Evolutionary conservation across 2,329 filamentous ascomycete species (phyloP), one percentile per base, ranked within the genome.

Genomic region (Alternaria sp.): DNA sequence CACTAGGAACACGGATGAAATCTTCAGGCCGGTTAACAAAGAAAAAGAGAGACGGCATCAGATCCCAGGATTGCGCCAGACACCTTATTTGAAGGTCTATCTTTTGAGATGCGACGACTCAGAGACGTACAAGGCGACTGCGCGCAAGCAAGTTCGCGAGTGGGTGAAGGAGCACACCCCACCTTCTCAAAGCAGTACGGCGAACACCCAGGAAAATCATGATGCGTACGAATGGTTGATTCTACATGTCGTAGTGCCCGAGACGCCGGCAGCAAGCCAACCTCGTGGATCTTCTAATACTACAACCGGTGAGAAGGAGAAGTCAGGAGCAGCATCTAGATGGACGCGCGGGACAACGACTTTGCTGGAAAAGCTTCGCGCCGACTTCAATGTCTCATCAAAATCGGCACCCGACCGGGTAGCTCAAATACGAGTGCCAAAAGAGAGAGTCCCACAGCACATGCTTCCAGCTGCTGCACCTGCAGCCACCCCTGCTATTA

Each of bases 201-300:
- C 82, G 19, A 92, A 85, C 73, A 90, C 88, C 19, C 90, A 93
- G 74, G 95, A 97, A 75, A 96, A 96, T 66, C 96, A 99, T 75
- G 95, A 99, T 82, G 95, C 96, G 0, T 97, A 91, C 71, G 96
- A 99, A 80, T 98, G 94, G 92, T 84, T 99, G 68, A 92, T 99
- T 58, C 77, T 99, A 21, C 96, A 99, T 78, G 92, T 99, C 25
- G 92, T 97, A 12, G 85, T 97, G 17, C 94, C 95, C 13, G 94
- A 97, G 67, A 95, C 93, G 0, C 85, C 88, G 13, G 93, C 93
- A 1, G 90, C 92, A 21, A 91, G 89, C 2, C 93, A 96, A 75
- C 92, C 93, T 13, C 86, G 91, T 65, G 87, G 84, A 61, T 87
- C 85, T 25, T 80, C 78, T 59, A 79, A 71, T 57, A 82, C 79